Conservation (phyloP, 306 rosid genomes). For the Pterocarpus santalinus region DNA sequence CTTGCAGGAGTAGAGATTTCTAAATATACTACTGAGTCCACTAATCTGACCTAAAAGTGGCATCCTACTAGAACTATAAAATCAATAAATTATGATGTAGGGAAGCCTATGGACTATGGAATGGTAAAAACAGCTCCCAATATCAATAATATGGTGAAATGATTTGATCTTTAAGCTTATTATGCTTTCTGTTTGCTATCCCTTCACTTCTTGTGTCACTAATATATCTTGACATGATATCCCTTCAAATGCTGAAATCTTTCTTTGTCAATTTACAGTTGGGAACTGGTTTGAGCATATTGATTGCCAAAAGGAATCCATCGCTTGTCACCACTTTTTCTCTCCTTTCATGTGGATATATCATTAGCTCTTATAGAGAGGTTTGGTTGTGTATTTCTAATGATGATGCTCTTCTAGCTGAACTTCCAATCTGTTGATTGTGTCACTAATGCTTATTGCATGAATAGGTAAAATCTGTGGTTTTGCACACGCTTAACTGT, state of each 20-base stretch:
- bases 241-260: constrained; percentile 3
- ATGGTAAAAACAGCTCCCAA: constrained; percentile 13
- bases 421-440: constrained; percentile 18
- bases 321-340: constrained; percentile 83
- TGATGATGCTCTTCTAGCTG: constrained; percentile 35
- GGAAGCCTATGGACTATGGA: constrained; percentile 25
- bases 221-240: too few species aligned
- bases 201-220: constrained; percentile 14
- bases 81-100: neutral
- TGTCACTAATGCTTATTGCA: constrained; percentile 45
- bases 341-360: constrained; percentile 94
- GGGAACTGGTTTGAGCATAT: constrained; percentile 96
- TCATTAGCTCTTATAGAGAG: constrained; percentile 93
- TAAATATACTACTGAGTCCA: neutral
- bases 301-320: constrained; percentile 84
- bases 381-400: constrained; percentile 57
- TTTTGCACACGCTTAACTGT: constrained; percentile 89
- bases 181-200: constrained; percentile 15
- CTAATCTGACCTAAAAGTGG: neutral
- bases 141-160: neutral
- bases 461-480: constrained; percentile 89
- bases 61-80: constrained; percentile 17
- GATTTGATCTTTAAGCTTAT: constrained; percentile 11
- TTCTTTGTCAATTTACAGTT: constrained; percentile 67
- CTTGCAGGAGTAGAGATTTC: constrained; percentile 2